phyloP scores from a whole-genome alignment of 768 basidiomycete species.

The Tricholoma flavovirens region DNA sequence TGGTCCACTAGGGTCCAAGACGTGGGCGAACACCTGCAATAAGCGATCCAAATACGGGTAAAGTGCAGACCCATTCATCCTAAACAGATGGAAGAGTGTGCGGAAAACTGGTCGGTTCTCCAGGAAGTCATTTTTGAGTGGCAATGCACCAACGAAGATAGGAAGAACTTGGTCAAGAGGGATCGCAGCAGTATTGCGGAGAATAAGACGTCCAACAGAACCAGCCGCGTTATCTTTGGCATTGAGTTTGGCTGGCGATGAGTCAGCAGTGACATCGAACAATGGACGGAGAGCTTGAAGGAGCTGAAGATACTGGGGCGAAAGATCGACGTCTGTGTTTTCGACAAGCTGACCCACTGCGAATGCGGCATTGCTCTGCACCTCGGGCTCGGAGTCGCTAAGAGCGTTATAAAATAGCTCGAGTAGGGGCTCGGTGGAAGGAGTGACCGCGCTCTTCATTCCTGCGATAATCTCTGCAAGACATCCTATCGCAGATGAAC shows the following conservation, averaged over 20 bases:
- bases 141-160: constrained; percentile 74
- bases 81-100: constrained; percentile 84
- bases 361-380: constrained; percentile 94
- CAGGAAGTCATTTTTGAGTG: constrained; percentile 80
- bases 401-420: constrained; percentile 83
- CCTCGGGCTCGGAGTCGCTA: constrained; percentile 82
- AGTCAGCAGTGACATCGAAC: constrained; percentile 61
- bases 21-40: constrained; percentile 72
- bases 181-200: constrained; percentile 69
- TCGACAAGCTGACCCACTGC: constrained; percentile 89
- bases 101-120: constrained; percentile 90
- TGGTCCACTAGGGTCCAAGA: constrained; percentile 66
- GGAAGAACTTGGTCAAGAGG: constrained; percentile 92
- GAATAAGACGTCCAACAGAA: constrained; percentile 82
- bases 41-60: constrained; percentile 74
- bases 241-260: constrained; percentile 64
- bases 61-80: constrained; percentile 62
- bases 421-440: constrained; percentile 74
- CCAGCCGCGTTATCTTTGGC: constrained; percentile 97
- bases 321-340: constrained; percentile 76
- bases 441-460: constrained; percentile 81
- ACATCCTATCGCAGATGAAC: constrained; percentile 88
- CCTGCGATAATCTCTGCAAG: constrained; percentile 94
- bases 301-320: constrained; percentile 71
- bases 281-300: constrained; percentile 77